Evolutionary conservation across 2,329 filamentous ascomycete species (phyloP).

Genomic region (Xylariomycetidae sp.): DNA sequence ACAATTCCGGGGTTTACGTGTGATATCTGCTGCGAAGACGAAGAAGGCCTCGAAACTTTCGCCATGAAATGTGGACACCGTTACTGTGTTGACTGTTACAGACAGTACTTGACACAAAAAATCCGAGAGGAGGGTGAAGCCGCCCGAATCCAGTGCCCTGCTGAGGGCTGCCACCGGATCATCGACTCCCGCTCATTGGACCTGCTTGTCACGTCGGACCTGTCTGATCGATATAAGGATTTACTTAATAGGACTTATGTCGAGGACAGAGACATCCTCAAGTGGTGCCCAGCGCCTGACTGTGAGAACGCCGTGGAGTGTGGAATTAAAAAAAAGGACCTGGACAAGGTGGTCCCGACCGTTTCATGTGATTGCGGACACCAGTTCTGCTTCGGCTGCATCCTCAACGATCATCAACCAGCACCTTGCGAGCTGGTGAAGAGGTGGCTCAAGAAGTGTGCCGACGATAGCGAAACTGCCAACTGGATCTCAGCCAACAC

Average conservation of each 20-base stretch:
- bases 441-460: slow-evolving; percentile 96
- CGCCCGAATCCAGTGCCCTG: slow-evolving; percentile 88
- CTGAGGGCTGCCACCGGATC: slow-evolving; percentile 80
- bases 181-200: slow-evolving; percentile 87
- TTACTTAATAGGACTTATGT: slow-evolving; percentile 92
- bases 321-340: slow-evolving; percentile 77
- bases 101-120: slow-evolving; percentile 87
- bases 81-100: slow-evolving; percentile 89
- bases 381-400: slow-evolving; percentile 93
- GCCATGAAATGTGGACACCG: slow-evolving; percentile 93
- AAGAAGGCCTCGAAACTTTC: slow-evolving; percentile 71
- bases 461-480: slow-evolving; percentile 94
- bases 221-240: slow-evolving; percentile 67
- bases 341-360: slow-evolving; percentile 81
- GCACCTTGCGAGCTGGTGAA: slow-evolving; percentile 89
- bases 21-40: slow-evolving; percentile 95
- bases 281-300: slow-evolving; percentile 98
- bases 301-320: slow-evolving; percentile 93
- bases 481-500: slow-evolving; percentile 99
- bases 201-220: slow-evolving; percentile 59
- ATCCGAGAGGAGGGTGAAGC: slow-evolving; percentile 95
- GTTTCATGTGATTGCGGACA: slow-evolving; percentile 82
- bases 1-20: slow-evolving; percentile 74
- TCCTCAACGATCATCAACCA: slow-evolving; percentile 84
- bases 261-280: slow-evolving; percentile 90